phyloP scores from a whole-genome alignment of 2,329 filamentous ascomycete species.

The Talaromyces sp. region DNA sequence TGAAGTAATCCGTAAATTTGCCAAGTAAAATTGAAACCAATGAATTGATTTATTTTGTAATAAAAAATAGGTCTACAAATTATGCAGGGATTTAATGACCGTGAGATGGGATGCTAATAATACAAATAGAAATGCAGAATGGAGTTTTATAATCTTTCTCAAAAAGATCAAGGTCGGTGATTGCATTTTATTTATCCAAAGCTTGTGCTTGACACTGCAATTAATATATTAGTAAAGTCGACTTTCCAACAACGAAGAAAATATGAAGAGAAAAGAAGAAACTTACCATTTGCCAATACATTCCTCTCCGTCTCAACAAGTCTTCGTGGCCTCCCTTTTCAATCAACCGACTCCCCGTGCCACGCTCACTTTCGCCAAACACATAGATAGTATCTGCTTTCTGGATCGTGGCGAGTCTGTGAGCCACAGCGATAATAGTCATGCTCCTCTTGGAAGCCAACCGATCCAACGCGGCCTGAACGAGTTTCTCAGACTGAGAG shows the following conservation, averaged over 20 bases:
- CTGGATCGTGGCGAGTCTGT: slow-evolving; percentile 71
- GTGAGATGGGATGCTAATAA: neutral
- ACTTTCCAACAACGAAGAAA: neutral
- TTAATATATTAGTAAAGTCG: neutral
- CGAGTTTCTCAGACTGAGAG: slow-evolving; percentile 61
- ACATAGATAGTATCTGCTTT: slow-evolving; percentile 79
- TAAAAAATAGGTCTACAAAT: neutral
- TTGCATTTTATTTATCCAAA: neutral
- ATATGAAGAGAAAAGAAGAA: slow-evolving; percentile 7
- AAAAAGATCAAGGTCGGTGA: neutral
- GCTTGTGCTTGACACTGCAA: neutral
- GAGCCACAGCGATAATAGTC: slow-evolving; percentile 72
- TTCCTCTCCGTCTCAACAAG: slow-evolving; percentile 46
- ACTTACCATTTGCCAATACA: slow-evolving; percentile 54
- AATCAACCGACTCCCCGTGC: slow-evolving; percentile 43
- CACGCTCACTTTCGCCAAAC: slow-evolving; percentile 55
- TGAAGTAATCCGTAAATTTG: neutral
- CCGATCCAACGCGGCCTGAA: slow-evolving; percentile 67
- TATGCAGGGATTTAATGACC: neutral
- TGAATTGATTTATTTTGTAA: neutral
- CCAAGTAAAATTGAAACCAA: neutral
- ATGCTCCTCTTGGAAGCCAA: slow-evolving; percentile 48
- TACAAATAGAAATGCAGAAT: neutral
- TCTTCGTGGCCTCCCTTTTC: slow-evolving; percentile 59
- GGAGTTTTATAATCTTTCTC: neutral